These are phyloP conservation scores for Neospora caninum DNA, from an alignment of 169 alveolate genomes.

Conservation along the genomic window DNA sequence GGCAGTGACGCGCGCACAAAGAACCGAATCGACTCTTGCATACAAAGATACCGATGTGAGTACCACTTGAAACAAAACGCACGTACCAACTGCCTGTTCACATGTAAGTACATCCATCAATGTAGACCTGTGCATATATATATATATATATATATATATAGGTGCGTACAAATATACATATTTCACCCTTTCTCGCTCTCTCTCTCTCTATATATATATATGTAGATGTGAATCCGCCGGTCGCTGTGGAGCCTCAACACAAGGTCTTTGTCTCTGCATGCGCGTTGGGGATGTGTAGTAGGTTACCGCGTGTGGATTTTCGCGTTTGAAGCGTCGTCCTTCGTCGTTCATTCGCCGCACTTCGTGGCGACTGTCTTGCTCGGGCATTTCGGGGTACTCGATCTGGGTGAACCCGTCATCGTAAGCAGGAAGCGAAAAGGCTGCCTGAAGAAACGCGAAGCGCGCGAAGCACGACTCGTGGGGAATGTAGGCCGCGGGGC, in stretches of 20 bases:
- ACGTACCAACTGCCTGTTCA: no score
- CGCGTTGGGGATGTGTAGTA: background rate
- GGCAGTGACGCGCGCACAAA: no score
- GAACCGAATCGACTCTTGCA: no score
- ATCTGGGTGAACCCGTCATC: slow-evolving; percentile 61
- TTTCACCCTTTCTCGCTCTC: no score
- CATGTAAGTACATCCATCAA: background rate
- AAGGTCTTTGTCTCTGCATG: background rate
- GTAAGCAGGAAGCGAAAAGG: slow-evolving; percentile 35
- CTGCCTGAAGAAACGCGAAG: slow-evolving; percentile 25
- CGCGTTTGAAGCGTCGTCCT: slow-evolving; percentile 54
- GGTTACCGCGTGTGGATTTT: slow-evolving; percentile 43
- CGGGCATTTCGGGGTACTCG: slow-evolving; percentile 59
- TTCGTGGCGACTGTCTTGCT: slow-evolving; percentile 43
- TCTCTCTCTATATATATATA: no score
- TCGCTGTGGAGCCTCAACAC: background rate
- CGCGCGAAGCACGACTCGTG: no score
- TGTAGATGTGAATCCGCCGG: no score
- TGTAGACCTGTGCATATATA: background rate
- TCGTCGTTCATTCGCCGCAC: slow-evolving; percentile 54
- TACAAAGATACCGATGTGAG: no score
- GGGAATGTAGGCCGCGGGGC: no score
- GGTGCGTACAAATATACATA: background rate
- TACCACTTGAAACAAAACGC: no score
- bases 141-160: no score